Evolutionary conservation across 345 rosid species (phyloP), one percentile per base, ranked within the genome.

Genomic region (Kernera saxatilis): DNA sequence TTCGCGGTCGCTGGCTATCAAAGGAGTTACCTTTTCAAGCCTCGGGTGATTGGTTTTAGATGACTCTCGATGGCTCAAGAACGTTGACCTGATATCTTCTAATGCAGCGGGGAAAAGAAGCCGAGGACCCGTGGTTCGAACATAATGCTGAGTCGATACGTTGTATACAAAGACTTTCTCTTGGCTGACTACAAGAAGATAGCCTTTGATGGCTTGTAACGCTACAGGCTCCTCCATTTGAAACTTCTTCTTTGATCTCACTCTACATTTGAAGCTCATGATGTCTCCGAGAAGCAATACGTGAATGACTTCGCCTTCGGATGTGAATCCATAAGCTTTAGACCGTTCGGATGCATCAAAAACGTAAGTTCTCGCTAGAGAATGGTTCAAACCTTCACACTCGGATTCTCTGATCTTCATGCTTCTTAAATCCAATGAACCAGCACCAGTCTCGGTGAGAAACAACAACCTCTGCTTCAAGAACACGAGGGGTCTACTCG

Each of bases 381-480:
- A 87, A 59, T 81, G 85, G 75, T 91, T 88, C 76, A 89, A 64
- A 9, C 95, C 95, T 79, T 94, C 98, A 69, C 98, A 94, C 26
- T 88, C 89, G 0, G 97, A 82, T 76, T 91, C 97, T 76, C 87
- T 82, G 21, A 94, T 64, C 72, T 82, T 91, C 98, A 91, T 94
- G 82, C 71, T 89, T 80, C 93, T 86, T 74, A 91, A 85, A 41
- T 92, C 96, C 72, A 94, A 55, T 9, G 98, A 94, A 26, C 99
- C 97, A n/a, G 98, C 96, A 68, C 99, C 98, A 12, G 75, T 82
- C 71, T 91, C 92, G 0, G 97, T 91, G 73, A 94, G 84, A 80
- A 94, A 94, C 86, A 94, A 79, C 68, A 89, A 84, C 80, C 97
- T 91, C 70, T 92, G 99, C 82, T 89, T 91, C 82, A 89, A 78